Evolutionary conservation across 106 monocot genomes (phyloP).

Genomic region (Allium fistulosum): DNA sequence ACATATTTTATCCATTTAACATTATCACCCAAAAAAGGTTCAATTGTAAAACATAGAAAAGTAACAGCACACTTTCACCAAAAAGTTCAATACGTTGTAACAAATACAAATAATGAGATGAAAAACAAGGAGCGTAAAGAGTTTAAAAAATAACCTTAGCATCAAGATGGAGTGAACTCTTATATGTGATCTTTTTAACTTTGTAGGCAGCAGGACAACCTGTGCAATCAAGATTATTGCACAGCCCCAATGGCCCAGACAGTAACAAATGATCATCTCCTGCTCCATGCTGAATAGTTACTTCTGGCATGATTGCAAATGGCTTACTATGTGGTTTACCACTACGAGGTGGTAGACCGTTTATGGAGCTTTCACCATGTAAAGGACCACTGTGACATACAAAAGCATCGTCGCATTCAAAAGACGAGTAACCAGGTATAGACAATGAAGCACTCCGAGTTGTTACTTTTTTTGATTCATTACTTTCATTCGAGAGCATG

Average conservation of each 20-base stretch:
- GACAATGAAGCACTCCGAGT: constrained; percentile 13
- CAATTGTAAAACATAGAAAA: neutral
- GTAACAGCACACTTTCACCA: neutral
- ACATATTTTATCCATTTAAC: neutral
- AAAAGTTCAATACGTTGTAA: neutral
- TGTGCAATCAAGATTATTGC: constrained; percentile 13
- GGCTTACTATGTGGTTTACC: constrained; percentile 1
- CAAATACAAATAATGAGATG: neutral
- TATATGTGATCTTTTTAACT: constrained; percentile 1
- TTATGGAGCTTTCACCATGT: neutral
- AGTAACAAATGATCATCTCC: constrained; percentile 10
- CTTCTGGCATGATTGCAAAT: constrained; percentile 2
- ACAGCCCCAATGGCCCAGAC: constrained; percentile 19
- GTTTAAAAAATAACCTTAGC: constrained; percentile 5
- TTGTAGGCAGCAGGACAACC: constrained; percentile 13
- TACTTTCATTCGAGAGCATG: constrained; percentile 3
- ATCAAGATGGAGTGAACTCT: neutral
- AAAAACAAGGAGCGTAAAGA: neutral
- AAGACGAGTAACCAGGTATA: neutral
- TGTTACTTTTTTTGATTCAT: neutral
- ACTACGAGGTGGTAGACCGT: neutral
- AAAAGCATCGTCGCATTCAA: constrained; percentile 3
- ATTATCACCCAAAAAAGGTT: neutral
- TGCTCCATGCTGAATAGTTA: neutral
- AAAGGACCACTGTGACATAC: constrained; percentile 11